Percentiles rank a stretch among this genome's conserved stretches.
Conservation (phyloP, 1,284 basidiomycete species). For the Apiotrichum domesticum region DNA sequence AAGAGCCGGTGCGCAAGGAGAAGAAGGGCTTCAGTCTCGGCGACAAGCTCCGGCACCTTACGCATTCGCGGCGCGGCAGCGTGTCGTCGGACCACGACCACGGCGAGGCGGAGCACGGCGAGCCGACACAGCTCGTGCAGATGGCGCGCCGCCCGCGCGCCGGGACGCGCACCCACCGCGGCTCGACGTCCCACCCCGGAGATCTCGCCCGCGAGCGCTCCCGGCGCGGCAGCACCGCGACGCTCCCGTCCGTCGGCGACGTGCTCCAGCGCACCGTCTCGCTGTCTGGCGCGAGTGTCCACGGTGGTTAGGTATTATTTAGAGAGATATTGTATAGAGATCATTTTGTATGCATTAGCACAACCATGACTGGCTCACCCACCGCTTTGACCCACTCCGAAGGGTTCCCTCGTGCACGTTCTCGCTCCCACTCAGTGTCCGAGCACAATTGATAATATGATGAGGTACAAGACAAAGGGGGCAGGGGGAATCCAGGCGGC, state of each 20-base stretch:
- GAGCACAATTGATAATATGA: too few relatives aligned
- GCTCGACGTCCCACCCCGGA: neutral
- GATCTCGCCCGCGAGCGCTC: constrained; percentile 1
- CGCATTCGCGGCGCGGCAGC: neutral
- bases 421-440: too few relatives aligned
- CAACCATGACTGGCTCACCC: neutral
- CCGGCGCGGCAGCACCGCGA: constrained; percentile 3
- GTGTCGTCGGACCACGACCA: constrained; percentile 13
- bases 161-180: neutral
- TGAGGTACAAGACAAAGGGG: too few relatives aligned
- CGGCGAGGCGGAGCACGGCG: constrained; percentile 16
- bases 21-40: neutral
- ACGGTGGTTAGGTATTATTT: constrained; percentile 23
- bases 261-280: constrained; percentile 35
- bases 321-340: neutral
- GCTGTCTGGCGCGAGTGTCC: constrained; percentile 30
- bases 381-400: neutral
- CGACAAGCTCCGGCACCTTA: neutral
- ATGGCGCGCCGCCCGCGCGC: neutral
- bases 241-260: constrained; percentile 22
- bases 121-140: constrained; percentile 13
- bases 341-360: neutral
- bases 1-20: neutral
- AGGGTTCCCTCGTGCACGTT: too few relatives aligned
- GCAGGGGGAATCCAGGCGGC: too few relatives aligned